phyloP scores from a whole-genome alignment of 306 rosid species.

The Bauhinia variegata region DNA sequence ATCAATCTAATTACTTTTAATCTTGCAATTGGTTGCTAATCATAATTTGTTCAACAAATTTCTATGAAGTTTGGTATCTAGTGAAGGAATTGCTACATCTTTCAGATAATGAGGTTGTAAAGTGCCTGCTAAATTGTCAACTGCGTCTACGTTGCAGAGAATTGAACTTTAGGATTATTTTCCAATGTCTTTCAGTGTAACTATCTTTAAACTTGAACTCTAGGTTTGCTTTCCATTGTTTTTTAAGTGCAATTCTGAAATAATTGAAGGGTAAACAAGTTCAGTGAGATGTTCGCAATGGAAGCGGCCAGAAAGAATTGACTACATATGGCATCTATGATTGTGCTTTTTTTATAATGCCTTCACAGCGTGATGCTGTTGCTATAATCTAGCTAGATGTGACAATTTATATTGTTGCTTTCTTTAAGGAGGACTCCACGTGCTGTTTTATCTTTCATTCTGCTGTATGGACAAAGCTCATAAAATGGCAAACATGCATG shows the following conservation, averaged over 20 bases:
- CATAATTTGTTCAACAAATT: background rate
- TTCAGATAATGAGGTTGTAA: background rate
- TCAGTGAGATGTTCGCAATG: background rate
- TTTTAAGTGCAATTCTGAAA: background rate
- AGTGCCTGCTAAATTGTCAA: background rate
- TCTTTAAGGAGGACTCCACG: background rate
- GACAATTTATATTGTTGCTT: slow-evolving; percentile 6
- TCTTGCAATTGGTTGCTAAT: background rate
- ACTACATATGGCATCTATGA: background rate
- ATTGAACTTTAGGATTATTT: slow-evolving; percentile 7
- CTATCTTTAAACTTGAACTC: too few relatives aligned
- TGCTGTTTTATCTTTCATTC: slow-evolving; percentile 5
- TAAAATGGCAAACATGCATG: background rate
- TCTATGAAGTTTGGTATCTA: background rate
- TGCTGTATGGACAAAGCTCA: background rate
- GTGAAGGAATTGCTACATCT: slow-evolving; percentile 1
- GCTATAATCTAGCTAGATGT: background rate
- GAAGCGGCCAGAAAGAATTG: background rate
- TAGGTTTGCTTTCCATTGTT: too few relatives aligned
- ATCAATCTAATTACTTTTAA: slow-evolving; percentile 1
- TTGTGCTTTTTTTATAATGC: slow-evolving; percentile 8
- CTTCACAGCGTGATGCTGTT: slow-evolving; percentile 3
- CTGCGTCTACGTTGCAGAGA: background rate
- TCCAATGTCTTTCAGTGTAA: background rate
- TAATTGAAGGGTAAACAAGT: background rate